Base-by-base conservation (phyloP, 1,284 basidiomycete genomes). In the Ceratobasidium sp. region DNA sequence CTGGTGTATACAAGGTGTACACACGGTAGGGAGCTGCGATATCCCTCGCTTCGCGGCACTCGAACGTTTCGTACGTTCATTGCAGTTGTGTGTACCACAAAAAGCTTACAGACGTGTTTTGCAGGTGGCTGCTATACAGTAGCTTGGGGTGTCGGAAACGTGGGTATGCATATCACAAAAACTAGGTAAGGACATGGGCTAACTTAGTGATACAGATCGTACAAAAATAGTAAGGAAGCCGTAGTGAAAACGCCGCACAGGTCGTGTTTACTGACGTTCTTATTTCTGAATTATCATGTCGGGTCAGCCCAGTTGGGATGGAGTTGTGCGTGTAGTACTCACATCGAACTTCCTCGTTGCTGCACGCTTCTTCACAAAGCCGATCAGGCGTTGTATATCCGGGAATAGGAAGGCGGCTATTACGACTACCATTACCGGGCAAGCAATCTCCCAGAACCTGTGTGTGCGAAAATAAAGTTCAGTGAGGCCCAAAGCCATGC, bases 391-490 rank as follows among this genome's bases (percentile, higher is more conserved):
- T 65, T 77, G 55, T 78, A 93, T 83, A 81, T 93, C 91, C 5
- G 85, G 82, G 80, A 85, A 87, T 82, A 89, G 84, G 85, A 92
- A 92, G 12, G 89, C 75, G 3, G 89, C 86, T 27, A 90, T 83
- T 48, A 93, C 86, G 46, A 89, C 82, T 33, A 83, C 83, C 89
- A 92, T 90, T 10, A 91, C 84, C 0, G 91, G 92, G 3, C 91
- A 80, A 0, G 90, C 89, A 78, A 93, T 89, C 79, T 86, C 83
- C 92, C 92, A 93, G 85, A 93, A 93, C n/a, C 89, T 91, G 80
- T 52, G n/a, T n/a, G n/a, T n/a, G n/a, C 44, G 48, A 68, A 44
- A 46, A 41, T 48, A 14, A 66, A 48, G 41, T 33, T 59, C 10
- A 48, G 27, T 5, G 33, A 60, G n/a, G 44, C 48, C 12, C 20